Conservation (phyloP, 2,329 filamentous ascomycete species). For the Penicillium sp. region DNA sequence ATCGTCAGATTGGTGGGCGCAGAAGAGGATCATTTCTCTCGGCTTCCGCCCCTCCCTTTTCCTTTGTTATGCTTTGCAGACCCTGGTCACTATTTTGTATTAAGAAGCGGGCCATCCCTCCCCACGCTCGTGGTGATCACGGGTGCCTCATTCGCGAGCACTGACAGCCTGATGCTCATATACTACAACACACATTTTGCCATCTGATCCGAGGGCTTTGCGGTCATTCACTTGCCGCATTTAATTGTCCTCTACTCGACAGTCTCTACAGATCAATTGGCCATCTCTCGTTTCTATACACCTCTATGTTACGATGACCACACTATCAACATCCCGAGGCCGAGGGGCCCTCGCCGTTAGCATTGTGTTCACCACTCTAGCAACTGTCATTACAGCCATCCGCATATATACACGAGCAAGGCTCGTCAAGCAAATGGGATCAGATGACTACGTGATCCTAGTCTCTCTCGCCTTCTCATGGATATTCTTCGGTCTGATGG, state of each 20-base stretch:
- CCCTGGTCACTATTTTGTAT: background rate
- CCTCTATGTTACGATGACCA: constrained; percentile 23
- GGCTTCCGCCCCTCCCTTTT: background rate
- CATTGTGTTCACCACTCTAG: constrained; percentile 33
- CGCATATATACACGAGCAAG: constrained; percentile 42
- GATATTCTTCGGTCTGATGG: constrained; percentile 31
- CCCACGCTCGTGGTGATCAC: background rate
- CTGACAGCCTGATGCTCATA: background rate
- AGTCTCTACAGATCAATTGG: background rate
- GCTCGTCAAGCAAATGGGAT: constrained; percentile 36
- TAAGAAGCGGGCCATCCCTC: constrained; percentile 4
- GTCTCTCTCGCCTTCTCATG: constrained; percentile 34
- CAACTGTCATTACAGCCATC: constrained; percentile 35
- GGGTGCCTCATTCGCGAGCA: background rate
- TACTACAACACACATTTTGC: background rate
- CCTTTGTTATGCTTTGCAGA: background rate
- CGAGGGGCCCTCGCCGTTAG: constrained; percentile 29
- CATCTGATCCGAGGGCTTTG: background rate
- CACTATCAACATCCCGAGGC: constrained; percentile 29
- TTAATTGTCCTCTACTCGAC: background rate
- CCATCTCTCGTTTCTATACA: background rate
- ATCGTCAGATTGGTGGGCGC: background rate
- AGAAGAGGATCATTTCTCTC: background rate
- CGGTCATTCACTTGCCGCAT: background rate
- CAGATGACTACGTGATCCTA: constrained; percentile 41